Evolutionary conservation across 345 rosid genomes (phyloP).

Genomic region (Gossypium bickii): DNA sequence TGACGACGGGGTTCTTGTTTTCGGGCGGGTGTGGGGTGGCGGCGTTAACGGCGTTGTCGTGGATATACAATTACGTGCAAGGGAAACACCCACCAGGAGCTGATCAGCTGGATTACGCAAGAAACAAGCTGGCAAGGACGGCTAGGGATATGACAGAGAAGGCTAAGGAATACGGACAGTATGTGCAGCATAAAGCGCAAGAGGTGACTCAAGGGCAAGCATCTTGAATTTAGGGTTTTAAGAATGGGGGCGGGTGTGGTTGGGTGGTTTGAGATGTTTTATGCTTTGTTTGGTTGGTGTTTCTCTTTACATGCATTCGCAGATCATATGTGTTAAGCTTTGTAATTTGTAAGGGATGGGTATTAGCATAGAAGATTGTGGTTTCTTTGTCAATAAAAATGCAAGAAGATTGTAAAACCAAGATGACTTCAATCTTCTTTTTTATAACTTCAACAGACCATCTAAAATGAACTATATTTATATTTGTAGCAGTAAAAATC

Average conservation of each 20-base stretch:
- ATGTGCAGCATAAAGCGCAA: slow-evolving; percentile 43
- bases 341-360: not conserved
- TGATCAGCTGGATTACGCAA: slow-evolving; percentile 50
- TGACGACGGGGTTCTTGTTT: slow-evolving; percentile 39
- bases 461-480: no score
- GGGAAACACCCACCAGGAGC: slow-evolving; percentile 66
- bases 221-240: slow-evolving; percentile 7
- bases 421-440: no score
- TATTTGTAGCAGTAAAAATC: no score
- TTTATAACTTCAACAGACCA: no score
- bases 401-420: no score
- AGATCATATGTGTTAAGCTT: not conserved
- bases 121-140: slow-evolving; percentile 29
- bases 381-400: slow-evolving; percentile 11
- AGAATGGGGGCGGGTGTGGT: not conserved
- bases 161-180: slow-evolving; percentile 56
- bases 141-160: slow-evolving; percentile 42
- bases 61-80: slow-evolving; percentile 53
- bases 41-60: slow-evolving; percentile 44
- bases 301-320: not conserved
- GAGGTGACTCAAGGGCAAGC: slow-evolving; percentile 27
- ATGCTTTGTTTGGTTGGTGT: not conserved
- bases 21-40: slow-evolving; percentile 57
- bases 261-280: not conserved
- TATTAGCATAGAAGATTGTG: not conserved